Conservation (phyloP, 1,284 basidiomycete genomes). For the Inonotus hispidus region DNA sequence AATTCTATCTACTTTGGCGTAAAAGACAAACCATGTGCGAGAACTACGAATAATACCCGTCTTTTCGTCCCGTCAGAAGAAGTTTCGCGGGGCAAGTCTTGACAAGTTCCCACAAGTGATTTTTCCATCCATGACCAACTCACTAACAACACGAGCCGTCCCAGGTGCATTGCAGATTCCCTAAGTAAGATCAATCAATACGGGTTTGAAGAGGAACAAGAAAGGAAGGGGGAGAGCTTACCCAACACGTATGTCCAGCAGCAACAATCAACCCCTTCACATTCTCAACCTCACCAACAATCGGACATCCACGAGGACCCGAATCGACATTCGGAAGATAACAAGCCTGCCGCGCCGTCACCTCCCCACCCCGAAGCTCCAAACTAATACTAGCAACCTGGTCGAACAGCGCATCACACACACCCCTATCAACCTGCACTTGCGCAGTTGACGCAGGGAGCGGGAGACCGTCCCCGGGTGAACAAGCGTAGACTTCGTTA, state of each 20-base stretch:
- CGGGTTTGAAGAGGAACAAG: not conserved
- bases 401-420: slow-evolving; percentile 49
- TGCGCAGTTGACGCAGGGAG: slow-evolving; percentile 60
- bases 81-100: slow-evolving; percentile 40
- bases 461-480: slow-evolving; percentile 53
- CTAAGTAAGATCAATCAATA: slow-evolving; percentile 29
- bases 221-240: slow-evolving; percentile 26
- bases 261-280: slow-evolving; percentile 55
- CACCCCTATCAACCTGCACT: slow-evolving; percentile 45
- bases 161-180: slow-evolving; percentile 71
- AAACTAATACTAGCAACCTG: slow-evolving; percentile 54
- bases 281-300: slow-evolving; percentile 50
- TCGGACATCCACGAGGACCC: slow-evolving; percentile 44
- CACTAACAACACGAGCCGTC: slow-evolving; percentile 54
- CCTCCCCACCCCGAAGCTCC: slow-evolving; percentile 44
- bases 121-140: slow-evolving; percentile 53
- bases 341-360: slow-evolving; percentile 60
- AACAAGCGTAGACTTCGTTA: slow-evolving; percentile 66
- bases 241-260: slow-evolving; percentile 68
- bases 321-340: slow-evolving; percentile 52
- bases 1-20: no score
- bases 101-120: slow-evolving; percentile 45
- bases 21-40: not conserved
- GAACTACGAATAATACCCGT: not conserved
- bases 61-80: slow-evolving; percentile 29